These are phyloP conservation scores for Coemansia umbellata DNA, from an alignment of 192 early-diverging fungal genomes.

Conservation along the genomic window DNA sequence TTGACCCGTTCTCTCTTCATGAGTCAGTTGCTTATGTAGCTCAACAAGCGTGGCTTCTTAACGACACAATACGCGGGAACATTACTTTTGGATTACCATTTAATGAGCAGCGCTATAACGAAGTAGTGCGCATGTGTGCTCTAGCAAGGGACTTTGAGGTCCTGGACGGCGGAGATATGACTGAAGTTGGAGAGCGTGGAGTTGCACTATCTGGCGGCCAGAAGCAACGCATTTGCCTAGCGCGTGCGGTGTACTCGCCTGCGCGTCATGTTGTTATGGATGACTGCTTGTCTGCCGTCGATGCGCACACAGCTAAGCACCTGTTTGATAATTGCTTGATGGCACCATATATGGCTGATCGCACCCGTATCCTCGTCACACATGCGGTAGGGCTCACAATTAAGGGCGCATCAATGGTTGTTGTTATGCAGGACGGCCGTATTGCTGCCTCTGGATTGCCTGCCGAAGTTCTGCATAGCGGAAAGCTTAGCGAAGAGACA, in stretches of 20 bases:
- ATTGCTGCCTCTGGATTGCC: constrained; percentile 57
- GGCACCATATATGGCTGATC: constrained; percentile 58
- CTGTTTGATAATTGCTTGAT: constrained; percentile 75
- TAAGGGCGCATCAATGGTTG: constrained; percentile 51
- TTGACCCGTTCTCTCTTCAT: constrained; percentile 16
- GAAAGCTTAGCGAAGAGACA: constrained; percentile 34
- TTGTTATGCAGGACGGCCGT: constrained; percentile 65
- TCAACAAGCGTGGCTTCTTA: constrained; percentile 73
- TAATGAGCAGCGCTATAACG: constrained; percentile 70
- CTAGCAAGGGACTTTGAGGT: constrained; percentile 77
- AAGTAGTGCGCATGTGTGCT: constrained; percentile 83
- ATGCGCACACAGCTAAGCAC: constrained; percentile 89
- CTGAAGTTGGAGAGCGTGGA: constrained; percentile 90
- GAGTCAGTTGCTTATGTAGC: constrained; percentile 79
- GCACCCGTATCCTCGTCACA: constrained; percentile 91
- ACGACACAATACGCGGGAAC: constrained; percentile 75
- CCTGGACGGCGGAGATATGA: constrained; percentile 82
- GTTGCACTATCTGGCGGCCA: constrained; percentile 85
- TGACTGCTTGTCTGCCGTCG: constrained; percentile 93
- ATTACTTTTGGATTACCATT: constrained; percentile 81
- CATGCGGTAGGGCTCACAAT: constrained; percentile 78
- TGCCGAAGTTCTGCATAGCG: constrained; percentile 25
- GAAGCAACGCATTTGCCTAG: constrained; percentile 80
- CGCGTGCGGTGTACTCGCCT: constrained; percentile 78
- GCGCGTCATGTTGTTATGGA: constrained; percentile 75